Conservation (phyloP, 2,329 filamentous ascomycete species). For the Fusarium sp. region DNA sequence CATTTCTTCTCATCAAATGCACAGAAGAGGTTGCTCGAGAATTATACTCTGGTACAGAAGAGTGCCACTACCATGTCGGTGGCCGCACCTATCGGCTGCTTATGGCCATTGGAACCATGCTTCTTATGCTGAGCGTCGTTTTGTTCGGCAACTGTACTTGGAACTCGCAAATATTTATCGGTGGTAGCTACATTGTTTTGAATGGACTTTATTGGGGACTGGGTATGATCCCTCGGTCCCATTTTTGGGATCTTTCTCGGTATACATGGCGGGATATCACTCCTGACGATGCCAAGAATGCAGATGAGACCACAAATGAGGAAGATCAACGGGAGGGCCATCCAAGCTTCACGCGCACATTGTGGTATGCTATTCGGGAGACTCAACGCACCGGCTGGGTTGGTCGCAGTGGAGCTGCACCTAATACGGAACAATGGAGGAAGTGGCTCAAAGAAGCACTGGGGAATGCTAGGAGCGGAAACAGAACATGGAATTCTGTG, state of each 20-base stretch:
- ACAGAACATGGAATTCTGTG: constrained; percentile 61
- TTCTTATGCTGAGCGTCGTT: constrained; percentile 72
- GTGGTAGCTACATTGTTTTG: constrained; percentile 67
- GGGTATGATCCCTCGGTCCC: constrained; percentile 61
- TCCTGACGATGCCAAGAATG: constrained; percentile 54
- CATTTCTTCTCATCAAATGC: constrained; percentile 69
- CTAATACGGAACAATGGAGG: constrained; percentile 65
- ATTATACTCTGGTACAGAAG: constrained; percentile 71
- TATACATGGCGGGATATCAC: constrained; percentile 61
- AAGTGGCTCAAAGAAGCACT: constrained; percentile 66
- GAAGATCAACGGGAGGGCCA: constrained; percentile 55
- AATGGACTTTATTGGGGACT: constrained; percentile 72
- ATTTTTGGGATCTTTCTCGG: constrained; percentile 69
- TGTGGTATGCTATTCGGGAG: constrained; percentile 71
- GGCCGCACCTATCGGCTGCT: constrained; percentile 62
- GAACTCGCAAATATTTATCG: constrained; percentile 70
- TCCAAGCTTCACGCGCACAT: constrained; percentile 66
- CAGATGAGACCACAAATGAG: constrained; percentile 50
- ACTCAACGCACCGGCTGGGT: constrained; percentile 67
- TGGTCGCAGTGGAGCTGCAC: constrained; percentile 63
- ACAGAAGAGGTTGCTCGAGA: constrained; percentile 72
- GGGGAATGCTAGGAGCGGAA: constrained; percentile 50
- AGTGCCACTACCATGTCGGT: constrained; percentile 67
- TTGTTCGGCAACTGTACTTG: constrained; percentile 73
- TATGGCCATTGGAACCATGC: constrained; percentile 68